phyloP scores from a whole-genome alignment of 148 eudicot genomes.

The Agrostemma githago region DNA sequence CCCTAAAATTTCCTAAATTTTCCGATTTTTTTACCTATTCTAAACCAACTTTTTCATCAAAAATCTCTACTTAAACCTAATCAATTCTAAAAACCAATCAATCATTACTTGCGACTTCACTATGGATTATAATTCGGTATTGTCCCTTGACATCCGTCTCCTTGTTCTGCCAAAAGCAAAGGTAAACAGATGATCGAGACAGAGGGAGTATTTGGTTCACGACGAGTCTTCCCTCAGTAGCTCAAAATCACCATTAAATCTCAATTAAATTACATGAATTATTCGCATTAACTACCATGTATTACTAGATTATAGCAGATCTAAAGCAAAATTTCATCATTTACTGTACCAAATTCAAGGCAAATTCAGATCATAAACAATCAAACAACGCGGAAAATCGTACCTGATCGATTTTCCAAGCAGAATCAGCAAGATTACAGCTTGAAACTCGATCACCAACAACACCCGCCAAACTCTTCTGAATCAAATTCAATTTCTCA shows the following conservation, averaged over 20 bases:
- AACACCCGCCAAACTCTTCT: slow-evolving; percentile 33
- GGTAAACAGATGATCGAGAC: no score
- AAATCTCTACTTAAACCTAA: no score
- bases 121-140: no score
- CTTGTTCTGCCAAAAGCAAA: no score
- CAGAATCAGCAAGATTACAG: slow-evolving; percentile 36
- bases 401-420: slow-evolving; percentile 64
- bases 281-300: neutral
- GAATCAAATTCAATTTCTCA: slow-evolving; percentile 39
- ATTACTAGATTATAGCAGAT: neutral
- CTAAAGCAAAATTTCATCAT: neutral
- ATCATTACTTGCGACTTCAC: no score
- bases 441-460: slow-evolving; percentile 31
- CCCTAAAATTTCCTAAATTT: no score
- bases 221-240: neutral
- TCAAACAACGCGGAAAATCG: neutral
- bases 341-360: neutral
- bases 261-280: neutral
- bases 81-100: no score
- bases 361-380: neutral
- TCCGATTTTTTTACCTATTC: no score
- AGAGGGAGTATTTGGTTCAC: neutral
- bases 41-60: no score
- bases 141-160: no score
- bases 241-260: neutral